Evolutionary conservation across 1,284 basidiomycete species (phyloP), one percentile per base, ranked within the genome.

Genomic region (Hemileia vastatrix): DNA sequence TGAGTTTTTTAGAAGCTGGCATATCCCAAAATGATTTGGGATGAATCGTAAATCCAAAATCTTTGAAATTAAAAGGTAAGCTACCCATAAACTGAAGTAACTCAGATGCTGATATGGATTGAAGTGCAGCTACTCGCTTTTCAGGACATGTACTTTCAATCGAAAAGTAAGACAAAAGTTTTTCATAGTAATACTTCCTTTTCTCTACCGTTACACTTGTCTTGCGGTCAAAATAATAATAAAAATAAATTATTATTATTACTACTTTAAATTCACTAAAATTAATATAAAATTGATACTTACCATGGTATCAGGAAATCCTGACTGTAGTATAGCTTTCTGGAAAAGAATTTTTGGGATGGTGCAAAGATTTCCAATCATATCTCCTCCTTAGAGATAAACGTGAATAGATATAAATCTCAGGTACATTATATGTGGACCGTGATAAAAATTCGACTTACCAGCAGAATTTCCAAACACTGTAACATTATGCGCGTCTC

Each of bases 401-500:
- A 13, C 9, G 9, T 8, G 21, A 47, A 48, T 8, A 18, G 43
- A 3, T 18, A 44, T 15, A 15, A 13, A 44, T 13, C 19, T 44
- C 19, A 4, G 43, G 19, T 44, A 13, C 8, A 3, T 4, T 15
- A 15, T 13, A 9, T 9, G 43, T 15, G 43, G 43, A 15, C 8
- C 4, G 13, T 15, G 32, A 33, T 23, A 2, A 40, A 24, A n/a
- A n/a, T n/a, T n/a, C n/a, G n/a, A 24, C 52, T 18, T 54, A 61
- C 59, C 59, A 9, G 59, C 59, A 19, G 59, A 61, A 32, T 61
- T 52, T 19, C 59, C 59, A 54, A 61, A 61, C 31, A 53, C 52
- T 21, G 59, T 61, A 15, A 61, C 59, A 45, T 61, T 61, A 15
- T 61, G 52, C 8, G 59, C 52, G 36, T 61, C 52, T 11, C 59